Base-by-base conservation (phyloP, 2,329 filamentous ascomycete species). In the Microdochium trichocladiopsis region DNA sequence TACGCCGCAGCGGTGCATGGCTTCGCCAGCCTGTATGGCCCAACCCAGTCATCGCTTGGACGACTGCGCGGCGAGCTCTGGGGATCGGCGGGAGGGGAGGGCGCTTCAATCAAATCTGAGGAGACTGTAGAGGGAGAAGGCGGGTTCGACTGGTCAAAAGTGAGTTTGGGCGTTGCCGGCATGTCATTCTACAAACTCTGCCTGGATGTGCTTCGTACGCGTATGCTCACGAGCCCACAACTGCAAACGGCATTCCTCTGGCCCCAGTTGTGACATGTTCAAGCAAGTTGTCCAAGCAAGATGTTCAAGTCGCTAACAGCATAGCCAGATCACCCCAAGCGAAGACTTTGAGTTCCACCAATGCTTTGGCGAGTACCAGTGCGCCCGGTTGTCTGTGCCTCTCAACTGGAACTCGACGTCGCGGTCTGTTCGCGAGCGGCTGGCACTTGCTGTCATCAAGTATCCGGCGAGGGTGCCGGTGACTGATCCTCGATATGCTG, bases 321-420 rank as follows among this genome's bases (percentile, higher is more conserved):
- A 18, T 11, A 12, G 5, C 6, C n/a, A 41, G 36, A 41, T 41
- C 36, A 41, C 36, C 36, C 36, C 36, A 16, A 12, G 8, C n/a
- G 36, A 41, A 18, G 36, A 41, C 36, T 41, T 41, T 41, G 36
- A 11, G 36, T 41, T 41, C n/a, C n/a, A 41, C n/a, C 36, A 6
- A 16, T 79, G 76, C 60, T 76, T 71, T 52, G 66, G 67, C 52
- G 69, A 65, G 4, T 72, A 73, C 51, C 66, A 75, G 56, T 79
- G 77, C 55, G 73, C 76, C n/a, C 66, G 72, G 5, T 61, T 80
- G 3, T 63, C 72, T 47, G 67, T 79, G 0, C 77, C 76, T 0
- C 69, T 79, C 60, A 73, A 73, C 57, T 76, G 72, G 62, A 66
- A 72, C 28, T 61, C 63, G 4, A 58, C 61, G 1, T 64, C 71